Base-by-base conservation (phyloP, 192 early-diverging fungal species). In the Gryganskiella cystojenkinii region DNA sequence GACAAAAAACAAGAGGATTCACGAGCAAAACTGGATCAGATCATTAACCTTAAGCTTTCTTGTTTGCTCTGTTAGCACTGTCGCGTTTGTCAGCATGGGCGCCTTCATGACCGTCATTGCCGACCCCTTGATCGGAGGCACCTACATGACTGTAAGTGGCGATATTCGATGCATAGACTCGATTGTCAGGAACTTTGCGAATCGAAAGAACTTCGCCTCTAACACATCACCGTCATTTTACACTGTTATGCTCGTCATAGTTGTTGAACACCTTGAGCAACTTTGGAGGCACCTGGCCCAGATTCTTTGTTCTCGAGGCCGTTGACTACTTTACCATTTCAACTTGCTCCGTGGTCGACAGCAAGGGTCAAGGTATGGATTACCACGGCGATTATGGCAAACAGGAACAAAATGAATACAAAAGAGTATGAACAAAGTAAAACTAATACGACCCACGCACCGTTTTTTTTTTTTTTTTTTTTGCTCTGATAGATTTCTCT, bases 201-300 rank as follows among this genome's bases (percentile, higher is more conserved):
- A n/a, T n/a, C n/a, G n/a, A n/a, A n/a, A n/a, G n/a, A n/a, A n/a
- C n/a, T n/a, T n/a, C n/a, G n/a, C n/a, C n/a, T n/a, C n/a, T n/a
- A n/a, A n/a, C n/a, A n/a, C n/a, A n/a, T n/a, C n/a, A n/a, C n/a
- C n/a, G n/a, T n/a, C n/a, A n/a, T n/a, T 67, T 37, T 30, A 43
- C 30, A 7, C n/a, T 0, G 4, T 55, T 60, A 42, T 50, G 49
- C 6, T 30, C 15, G 62, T 56, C 42, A n/a, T 56, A 87, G 62
- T 85, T 95, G 57, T 84, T 99, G 42, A 97, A 97, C 74, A 99
- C 98, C 2, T 79, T 98, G 58, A 93, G 90, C 69, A 99, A 99
- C 81, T 93, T 99, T 78, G 98, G 96, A 47, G 98, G 98, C 30
- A 99, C 96, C 7, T 98, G 95, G 98, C 95, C 96, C 0, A 88